phyloP scores from a whole-genome alignment of 2,329 filamentous ascomycete species.

The Botrytis deweyae region DNA sequence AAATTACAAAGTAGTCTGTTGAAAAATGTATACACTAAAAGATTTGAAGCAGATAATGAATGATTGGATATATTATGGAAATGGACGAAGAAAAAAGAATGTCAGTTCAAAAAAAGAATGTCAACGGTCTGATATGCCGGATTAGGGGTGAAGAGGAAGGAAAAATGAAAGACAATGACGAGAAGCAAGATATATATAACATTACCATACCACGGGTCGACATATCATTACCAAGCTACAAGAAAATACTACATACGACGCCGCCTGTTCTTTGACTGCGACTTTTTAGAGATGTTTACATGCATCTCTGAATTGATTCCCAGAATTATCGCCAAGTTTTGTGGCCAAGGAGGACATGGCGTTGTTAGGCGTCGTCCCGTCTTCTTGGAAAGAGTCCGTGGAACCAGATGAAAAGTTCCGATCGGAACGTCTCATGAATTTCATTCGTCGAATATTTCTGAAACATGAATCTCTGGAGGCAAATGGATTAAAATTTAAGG shows the following conservation, averaged over 20 bases:
- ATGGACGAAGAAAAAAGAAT: neutral
- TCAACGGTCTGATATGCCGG: neutral
- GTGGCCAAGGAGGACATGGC: neutral
- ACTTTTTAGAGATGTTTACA: neutral
- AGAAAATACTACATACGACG: neutral
- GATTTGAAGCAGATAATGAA: neutral
- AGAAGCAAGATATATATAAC: conserved; percentile 8
- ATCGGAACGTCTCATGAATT: neutral
- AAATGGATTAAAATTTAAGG: conserved; percentile 2
- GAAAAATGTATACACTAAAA: neutral
- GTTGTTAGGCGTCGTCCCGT: conserved; percentile 6
- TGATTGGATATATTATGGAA: neutral
- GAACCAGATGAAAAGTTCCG: neutral
- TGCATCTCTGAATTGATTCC: neutral
- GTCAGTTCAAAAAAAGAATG: neutral
- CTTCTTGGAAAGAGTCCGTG: conserved; percentile 4
- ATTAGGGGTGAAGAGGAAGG: neutral
- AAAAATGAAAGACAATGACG: neutral
- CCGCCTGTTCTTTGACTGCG: conserved; percentile 16
- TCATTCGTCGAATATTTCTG: neutral
- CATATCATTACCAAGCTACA: neutral
- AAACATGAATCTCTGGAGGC: neutral
- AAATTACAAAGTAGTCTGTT: neutral
- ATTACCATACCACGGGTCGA: neutral
- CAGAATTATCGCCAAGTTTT: neutral